phyloP scores from a whole-genome alignment of 2,329 filamentous ascomycete genomes.

The Apiospora arundinis region DNA sequence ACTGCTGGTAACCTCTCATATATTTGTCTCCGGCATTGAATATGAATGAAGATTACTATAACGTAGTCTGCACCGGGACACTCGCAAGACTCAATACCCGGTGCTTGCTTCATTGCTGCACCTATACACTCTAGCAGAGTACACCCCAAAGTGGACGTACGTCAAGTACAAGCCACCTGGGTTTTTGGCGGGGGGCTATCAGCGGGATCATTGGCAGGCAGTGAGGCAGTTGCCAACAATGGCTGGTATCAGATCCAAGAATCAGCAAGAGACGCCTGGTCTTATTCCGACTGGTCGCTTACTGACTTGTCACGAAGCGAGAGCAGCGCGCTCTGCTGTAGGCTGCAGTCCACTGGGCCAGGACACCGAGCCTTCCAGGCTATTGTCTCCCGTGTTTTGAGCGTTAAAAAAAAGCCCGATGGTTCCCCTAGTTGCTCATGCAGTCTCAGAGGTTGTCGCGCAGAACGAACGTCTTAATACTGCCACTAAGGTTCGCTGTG shows the following conservation, averaged over 20 bases:
- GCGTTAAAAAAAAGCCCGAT: not conserved
- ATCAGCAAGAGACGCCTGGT: not conserved
- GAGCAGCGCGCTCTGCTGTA: not conserved
- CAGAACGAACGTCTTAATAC: slow-evolving; percentile 8
- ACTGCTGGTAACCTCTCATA: not conserved
- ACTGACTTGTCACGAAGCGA: not conserved
- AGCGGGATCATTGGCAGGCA: not conserved
- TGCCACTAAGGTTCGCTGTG: slow-evolving; percentile 13
- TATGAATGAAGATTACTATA: not conserved
- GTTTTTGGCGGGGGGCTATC: not conserved
- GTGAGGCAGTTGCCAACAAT: not conserved
- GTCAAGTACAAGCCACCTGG: not conserved
- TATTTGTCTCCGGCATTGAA: not conserved
- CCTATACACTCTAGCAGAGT: not conserved
- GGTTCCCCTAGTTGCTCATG: slow-evolving; percentile 8
- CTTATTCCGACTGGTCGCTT: not conserved
- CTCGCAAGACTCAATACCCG: not conserved
- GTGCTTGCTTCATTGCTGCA: not conserved
- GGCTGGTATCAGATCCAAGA: not conserved
- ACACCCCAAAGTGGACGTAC: not conserved
- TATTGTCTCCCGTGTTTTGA: slow-evolving; percentile 13
- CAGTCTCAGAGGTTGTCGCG: slow-evolving; percentile 17
- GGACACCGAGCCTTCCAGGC: not conserved
- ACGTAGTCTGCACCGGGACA: not conserved
- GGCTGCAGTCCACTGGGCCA: not conserved